A percentile compares a stretch with the other conserved stretches of the same genome.
These are phyloP conservation scores for Myxozyma kluyveri DNA, from an alignment of 805 yeast species.

Conservation along the genomic window DNA sequence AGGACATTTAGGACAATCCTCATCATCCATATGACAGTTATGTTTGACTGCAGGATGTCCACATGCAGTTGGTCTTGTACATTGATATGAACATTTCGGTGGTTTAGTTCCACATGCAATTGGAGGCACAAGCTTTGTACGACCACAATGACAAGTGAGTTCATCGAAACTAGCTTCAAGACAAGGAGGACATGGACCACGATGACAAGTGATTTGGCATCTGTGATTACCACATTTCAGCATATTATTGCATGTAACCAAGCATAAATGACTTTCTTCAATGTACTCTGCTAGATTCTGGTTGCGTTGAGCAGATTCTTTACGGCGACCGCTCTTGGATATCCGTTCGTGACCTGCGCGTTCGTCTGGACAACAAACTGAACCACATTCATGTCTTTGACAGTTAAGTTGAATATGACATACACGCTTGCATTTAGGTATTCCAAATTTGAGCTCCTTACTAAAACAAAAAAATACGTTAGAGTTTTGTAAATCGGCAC, in stretches of 20 bases:
- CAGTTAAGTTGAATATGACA: slow-evolving; percentile 77
- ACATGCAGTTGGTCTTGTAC: slow-evolving; percentile 33
- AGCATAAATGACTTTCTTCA: slow-evolving; percentile 36
- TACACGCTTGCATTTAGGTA: slow-evolving; percentile 64
- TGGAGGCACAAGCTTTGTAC: slow-evolving; percentile 36
- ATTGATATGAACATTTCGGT: slow-evolving; percentile 33
- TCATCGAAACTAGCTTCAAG: slow-evolving; percentile 35
- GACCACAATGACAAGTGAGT: slow-evolving; percentile 37
- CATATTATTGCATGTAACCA: slow-evolving; percentile 31
- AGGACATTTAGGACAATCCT: slow-evolving; percentile 76
- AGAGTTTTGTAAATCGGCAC: not conserved
- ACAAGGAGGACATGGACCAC: slow-evolving; percentile 38
- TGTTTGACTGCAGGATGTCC: slow-evolving; percentile 48
- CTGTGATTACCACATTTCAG: slow-evolving; percentile 36
- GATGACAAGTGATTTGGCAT: slow-evolving; percentile 36
- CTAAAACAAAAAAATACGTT: slow-evolving; percentile 5
- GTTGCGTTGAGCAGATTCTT: slow-evolving; percentile 31
- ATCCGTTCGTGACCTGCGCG: slow-evolving; percentile 52
- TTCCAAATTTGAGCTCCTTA: slow-evolving; percentile 16
- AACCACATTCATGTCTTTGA: slow-evolving; percentile 72
- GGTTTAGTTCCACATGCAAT: slow-evolving; percentile 37
- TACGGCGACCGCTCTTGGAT: slow-evolving; percentile 19
- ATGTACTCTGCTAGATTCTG: slow-evolving; percentile 40
- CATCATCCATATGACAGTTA: slow-evolving; percentile 66
- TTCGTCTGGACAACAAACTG: slow-evolving; percentile 68